Evolutionary conservation across 345 rosid genomes (phyloP).

Genomic region (Linum trigynum): DNA sequence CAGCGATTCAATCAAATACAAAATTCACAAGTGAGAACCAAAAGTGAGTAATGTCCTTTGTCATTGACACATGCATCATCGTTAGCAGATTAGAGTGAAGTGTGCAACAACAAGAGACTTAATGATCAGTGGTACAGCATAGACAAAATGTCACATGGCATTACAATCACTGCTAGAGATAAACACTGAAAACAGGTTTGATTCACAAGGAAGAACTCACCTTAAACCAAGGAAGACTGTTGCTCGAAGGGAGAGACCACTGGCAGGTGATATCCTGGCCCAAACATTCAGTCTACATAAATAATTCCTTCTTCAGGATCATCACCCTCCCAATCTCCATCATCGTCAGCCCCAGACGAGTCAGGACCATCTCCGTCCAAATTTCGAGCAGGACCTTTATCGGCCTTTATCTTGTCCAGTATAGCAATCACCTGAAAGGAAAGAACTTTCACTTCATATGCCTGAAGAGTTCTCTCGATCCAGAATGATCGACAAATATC

Average conservation of each 20-base stretch:
- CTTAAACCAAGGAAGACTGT: constrained; percentile 1
- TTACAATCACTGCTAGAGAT: too few relatives aligned
- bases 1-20: too few relatives aligned
- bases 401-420: constrained; percentile 69
- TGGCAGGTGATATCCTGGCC: background rate
- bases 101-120: too few relatives aligned
- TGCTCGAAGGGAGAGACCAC: background rate
- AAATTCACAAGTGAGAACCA: too few relatives aligned
- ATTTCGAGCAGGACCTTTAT: constrained; percentile 28
- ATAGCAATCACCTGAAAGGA: constrained; percentile 59
- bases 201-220: background rate
- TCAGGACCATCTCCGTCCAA: constrained; percentile 24
- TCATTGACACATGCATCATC: too few relatives aligned
- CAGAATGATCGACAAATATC: background rate
- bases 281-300: constrained; percentile 43
- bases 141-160: too few relatives aligned
- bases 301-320: constrained; percentile 73
- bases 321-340: constrained; percentile 49
- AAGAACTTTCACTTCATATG: background rate
- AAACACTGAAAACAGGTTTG: too few relatives aligned
- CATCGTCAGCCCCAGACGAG: constrained; percentile 33
- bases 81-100: too few relatives aligned
- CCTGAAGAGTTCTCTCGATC: background rate
- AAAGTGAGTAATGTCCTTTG: too few relatives aligned
- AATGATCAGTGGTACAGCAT: too few relatives aligned